phyloP scores from a whole-genome alignment of 1,284 basidiomycete species.

The Ceratobasidium sp. region DNA sequence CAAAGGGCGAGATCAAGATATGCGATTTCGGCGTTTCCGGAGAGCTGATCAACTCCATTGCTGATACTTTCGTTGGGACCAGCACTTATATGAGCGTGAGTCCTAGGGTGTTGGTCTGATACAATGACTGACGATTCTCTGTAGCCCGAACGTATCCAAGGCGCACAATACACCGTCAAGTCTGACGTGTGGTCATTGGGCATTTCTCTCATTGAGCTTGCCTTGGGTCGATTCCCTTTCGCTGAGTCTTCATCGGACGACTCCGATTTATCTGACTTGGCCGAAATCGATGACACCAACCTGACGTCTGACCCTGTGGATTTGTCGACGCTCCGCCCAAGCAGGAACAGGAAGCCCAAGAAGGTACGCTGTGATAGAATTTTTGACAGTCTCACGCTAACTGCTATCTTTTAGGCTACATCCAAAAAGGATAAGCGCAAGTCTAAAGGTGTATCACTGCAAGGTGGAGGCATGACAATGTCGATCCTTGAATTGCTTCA shows the following conservation, averaged over 20 bases:
- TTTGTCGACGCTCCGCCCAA: conserved; percentile 33
- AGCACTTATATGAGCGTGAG: conserved; percentile 99
- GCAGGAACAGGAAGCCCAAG: conserved; percentile 45
- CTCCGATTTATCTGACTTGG: conserved; percentile 68
- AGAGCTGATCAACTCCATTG: conserved; percentile 97
- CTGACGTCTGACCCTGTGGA: conserved; percentile 62
- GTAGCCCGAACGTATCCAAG: conserved; percentile 98
- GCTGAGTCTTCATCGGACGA: conserved; percentile 71
- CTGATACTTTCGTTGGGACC: conserved; percentile 98
- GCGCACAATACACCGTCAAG: conserved; percentile 96
- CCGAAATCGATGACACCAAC: conserved; percentile 64
- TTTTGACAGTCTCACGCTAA: background rate
- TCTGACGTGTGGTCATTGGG: conserved; percentile 98
- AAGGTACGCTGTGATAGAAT: conserved; percentile 22
- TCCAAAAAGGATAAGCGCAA: conserved; percentile 59
- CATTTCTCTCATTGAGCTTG: conserved; percentile 93
- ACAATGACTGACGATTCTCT: conserved; percentile 30
- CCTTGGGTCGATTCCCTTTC: conserved; percentile 92
- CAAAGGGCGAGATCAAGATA: conserved; percentile 94
- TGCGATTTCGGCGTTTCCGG: conserved; percentile 99
- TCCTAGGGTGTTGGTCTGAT: conserved; percentile 45
- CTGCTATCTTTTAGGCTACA: conserved; percentile 1
- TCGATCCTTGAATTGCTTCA: conserved; percentile 95
- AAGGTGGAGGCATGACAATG: conserved; percentile 93
- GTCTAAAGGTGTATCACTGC: conserved; percentile 84